Evolutionary conservation across 2,329 filamentous ascomycete species (phyloP).

Genomic region (Diaporthe ilicicola): DNA sequence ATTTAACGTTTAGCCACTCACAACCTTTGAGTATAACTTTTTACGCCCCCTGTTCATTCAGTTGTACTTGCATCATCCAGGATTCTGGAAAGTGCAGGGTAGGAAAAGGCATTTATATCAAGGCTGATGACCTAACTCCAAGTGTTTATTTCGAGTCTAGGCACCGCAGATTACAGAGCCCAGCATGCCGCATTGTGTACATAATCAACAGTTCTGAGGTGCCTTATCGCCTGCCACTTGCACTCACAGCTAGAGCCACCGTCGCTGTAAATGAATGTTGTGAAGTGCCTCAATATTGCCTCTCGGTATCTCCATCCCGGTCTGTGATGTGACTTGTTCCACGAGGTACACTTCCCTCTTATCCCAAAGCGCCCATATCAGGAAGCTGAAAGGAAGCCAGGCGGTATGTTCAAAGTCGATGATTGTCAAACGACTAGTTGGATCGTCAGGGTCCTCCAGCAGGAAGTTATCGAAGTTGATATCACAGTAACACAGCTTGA

Average conservation of each 20-base stretch:
- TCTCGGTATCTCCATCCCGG: background rate
- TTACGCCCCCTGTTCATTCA: too few species aligned
- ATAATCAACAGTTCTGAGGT: too few species aligned
- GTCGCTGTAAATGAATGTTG: background rate
- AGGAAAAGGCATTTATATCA: too few species aligned
- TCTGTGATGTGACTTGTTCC: background rate
- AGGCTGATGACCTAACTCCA: too few species aligned
- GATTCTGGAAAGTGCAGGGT: too few species aligned
- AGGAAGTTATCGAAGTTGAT: background rate
- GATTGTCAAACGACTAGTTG: background rate
- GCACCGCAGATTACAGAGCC: too few species aligned
- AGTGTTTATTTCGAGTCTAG: too few species aligned
- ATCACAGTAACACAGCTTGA: conserved; percentile 11
- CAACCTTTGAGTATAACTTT: too few species aligned
- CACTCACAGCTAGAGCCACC: background rate
- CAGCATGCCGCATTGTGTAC: too few species aligned
- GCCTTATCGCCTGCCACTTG: too few species aligned
- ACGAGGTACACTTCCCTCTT: background rate
- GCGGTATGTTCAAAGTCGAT: conserved; percentile 8
- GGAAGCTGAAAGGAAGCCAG: conserved; percentile 13
- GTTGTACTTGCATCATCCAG: too few species aligned
- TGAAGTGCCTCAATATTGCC: background rate
- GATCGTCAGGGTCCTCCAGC: background rate
- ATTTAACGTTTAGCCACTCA: too few species aligned
- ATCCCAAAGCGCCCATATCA: conserved; percentile 7